Base-by-base conservation (phyloP, 1,139 yeast genomes). In the Diutina siamensis region DNA sequence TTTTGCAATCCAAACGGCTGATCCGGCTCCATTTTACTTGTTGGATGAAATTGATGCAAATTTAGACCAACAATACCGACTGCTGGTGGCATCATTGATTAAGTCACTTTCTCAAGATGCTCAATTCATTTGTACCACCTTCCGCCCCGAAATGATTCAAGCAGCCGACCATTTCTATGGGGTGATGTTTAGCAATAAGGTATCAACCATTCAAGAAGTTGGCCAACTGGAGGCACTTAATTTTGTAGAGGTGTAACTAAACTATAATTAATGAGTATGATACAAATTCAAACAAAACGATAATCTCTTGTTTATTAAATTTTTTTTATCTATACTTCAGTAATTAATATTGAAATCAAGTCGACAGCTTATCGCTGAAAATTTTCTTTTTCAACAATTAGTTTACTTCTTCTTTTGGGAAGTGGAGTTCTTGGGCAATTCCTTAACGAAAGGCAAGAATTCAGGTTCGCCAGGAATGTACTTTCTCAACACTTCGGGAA, bases 401-500 rank as follows among this genome's bases (percentile, higher is more conserved):
- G n/a, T 25, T 17, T 47, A 49, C 46, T 67, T 71, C 75, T 78
- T 78, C 78, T 86, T 87, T 65, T 73, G 78, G 46, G 94, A 83
- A 54, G 95, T 86, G 45, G 92, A 80, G 71, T 88, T 86, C 79
- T 88, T 89, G 65, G 97, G 97, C 60, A 92, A 78, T 61, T 87
- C 97, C 66, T 83, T 86, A 49, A 76, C 78, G 64, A 68, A 92
- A 47, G 97, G 97, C 57, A 92, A 71, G 67, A 94, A 92, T 63
- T 89, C 97, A 40, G 97, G 97, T 69, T 88, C 95, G 55, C 98
- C 98, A 49, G 98, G 98, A 61, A 92, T 87, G 74, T 83, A 89
- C 66, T 78, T 84, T 71, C 97, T 84, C 65, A 92, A 79, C 35
- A 88, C 97, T 69, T 88, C 94, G 51, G 99, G 99, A 54, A 92